Evolutionary conservation across 225 moss, liverwort and hornwort species (phyloP), one percentile per base, ranked within the genome.

Genomic region (Bryoerythrophyllum caledonicum): DNA sequence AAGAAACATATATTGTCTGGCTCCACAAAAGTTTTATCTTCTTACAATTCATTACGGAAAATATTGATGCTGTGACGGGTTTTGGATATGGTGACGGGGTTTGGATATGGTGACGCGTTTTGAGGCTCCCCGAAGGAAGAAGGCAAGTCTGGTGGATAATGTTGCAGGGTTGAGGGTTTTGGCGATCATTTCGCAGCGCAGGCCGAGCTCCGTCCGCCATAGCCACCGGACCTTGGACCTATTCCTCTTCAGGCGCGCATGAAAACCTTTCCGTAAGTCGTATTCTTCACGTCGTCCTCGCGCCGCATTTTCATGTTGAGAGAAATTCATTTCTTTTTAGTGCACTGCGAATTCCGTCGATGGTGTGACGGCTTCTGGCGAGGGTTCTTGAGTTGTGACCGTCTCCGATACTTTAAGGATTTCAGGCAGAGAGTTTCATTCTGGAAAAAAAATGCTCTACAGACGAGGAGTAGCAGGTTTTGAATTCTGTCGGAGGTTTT

Each of bases 161-260:
- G 77, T 68, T 73, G 25, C 19, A 4, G 7, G 24, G 64, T 12
- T 10, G n/a, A 67, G 81, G 81, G 77, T 73, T 63, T 82, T 73
- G 63, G 37, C 6, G 13, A 4, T 38, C 44, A 1, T 34, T 34
- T 34, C 34, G 34, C 77, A 68, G 35, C 72, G 44, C 60, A 28
- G 20, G 26, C 21, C 28, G 38, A 56, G 53, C 81, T 73, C 12
- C 10, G 67, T 76, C 62, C 63, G 21, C 81, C 81, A 77, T 73
- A 77, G 77, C 81, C 63, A 68, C 38, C 60, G 38, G 34, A 30
- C 2, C 30, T 30, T 4, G 2, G 49, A 34, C 21, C 23, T 30
- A 40, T 35, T 65, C 80, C 37, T n/a, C 54, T 5, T 46, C n/a
- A n/a, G n/a, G n/a, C n/a, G n/a, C n/a, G n/a, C 56, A n/a, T 61